Conservation (phyloP, 768 basidiomycete species). For the Auriscalpium orientale region DNA sequence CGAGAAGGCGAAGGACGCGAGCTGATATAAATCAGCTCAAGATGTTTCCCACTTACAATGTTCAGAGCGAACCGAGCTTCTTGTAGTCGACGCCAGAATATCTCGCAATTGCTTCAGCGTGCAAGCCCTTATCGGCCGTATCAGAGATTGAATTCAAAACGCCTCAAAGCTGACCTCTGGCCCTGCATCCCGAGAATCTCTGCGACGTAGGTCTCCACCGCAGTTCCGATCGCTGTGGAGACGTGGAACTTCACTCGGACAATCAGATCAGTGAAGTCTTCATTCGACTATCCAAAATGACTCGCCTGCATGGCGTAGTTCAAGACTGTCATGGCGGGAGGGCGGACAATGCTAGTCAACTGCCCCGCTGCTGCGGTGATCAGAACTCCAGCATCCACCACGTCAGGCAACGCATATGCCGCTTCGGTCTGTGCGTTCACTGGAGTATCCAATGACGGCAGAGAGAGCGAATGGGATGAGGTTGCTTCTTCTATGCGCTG, state of each 20-base stretch:
- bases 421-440: not conserved
- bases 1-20: conserved; percentile 23
- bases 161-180: not conserved
- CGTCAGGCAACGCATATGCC: not conserved
- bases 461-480: not conserved
- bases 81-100: conserved; percentile 14
- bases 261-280: not conserved
- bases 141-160: not conserved
- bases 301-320: not conserved
- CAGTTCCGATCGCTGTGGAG: not conserved
- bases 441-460: not conserved
- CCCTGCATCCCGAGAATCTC: not conserved
- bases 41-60: too few species aligned
- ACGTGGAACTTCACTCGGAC: not conserved
- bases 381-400: not conserved
- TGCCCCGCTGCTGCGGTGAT: not conserved
- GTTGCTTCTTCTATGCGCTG: not conserved
- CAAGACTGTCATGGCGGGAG: not conserved
- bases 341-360: not conserved
- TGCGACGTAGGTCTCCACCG: not conserved
- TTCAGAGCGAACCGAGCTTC: conserved; percentile 19
- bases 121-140: conserved; percentile 14
- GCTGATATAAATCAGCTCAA: conserved; percentile 7
- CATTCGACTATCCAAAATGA: too few species aligned
- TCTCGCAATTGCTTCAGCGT: conserved; percentile 24